Conservation (phyloP, 1,284 basidiomycete genomes). For the Paramarasmius palmivorus region DNA sequence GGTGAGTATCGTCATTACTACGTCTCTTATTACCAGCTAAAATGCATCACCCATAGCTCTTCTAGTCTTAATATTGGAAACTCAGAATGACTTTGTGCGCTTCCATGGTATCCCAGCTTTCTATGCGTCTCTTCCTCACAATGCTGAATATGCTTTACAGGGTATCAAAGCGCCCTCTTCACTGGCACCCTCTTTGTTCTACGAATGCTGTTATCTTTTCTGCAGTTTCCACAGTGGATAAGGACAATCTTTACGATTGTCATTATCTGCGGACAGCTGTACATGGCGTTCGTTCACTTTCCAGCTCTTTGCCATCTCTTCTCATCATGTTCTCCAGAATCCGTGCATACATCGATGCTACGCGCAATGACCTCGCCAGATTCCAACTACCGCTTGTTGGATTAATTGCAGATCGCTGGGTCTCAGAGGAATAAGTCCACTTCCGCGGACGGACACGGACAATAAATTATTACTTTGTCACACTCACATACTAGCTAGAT, state of each 20-base stretch:
- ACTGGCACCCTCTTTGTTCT: slow-evolving; percentile 65
- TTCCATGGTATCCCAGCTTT: slow-evolving; percentile 66
- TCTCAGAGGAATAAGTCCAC: slow-evolving; percentile 62
- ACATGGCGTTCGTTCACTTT: slow-evolving; percentile 54
- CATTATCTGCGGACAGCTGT: slow-evolving; percentile 41
- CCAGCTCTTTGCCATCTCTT: slow-evolving; percentile 6
- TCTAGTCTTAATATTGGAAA: slow-evolving; percentile 71
- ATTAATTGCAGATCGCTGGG: slow-evolving; percentile 70
- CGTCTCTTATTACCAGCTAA: neutral
- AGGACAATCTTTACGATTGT: slow-evolving; percentile 45
- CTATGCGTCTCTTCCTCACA: slow-evolving; percentile 6
- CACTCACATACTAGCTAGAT: no score
- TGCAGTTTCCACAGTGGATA: slow-evolving; percentile 51
- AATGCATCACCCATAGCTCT: slow-evolving; percentile 48
- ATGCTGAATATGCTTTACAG: slow-evolving; percentile 33
- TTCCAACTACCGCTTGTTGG: slow-evolving; percentile 73
- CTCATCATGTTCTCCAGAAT: slow-evolving; percentile 37
- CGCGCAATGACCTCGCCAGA: slow-evolving; percentile 50
- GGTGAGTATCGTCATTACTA: slow-evolving; percentile 45
- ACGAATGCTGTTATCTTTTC: slow-evolving; percentile 57
- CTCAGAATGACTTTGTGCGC: slow-evolving; percentile 77
- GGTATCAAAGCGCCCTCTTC: slow-evolving; percentile 79
- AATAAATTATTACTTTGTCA: neutral
- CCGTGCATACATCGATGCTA: slow-evolving; percentile 68
- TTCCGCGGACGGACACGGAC: neutral